These are phyloP conservation scores for Carallia pectinifolia DNA, from an alignment of 345 rosid species.

Conservation along the genomic window DNA sequence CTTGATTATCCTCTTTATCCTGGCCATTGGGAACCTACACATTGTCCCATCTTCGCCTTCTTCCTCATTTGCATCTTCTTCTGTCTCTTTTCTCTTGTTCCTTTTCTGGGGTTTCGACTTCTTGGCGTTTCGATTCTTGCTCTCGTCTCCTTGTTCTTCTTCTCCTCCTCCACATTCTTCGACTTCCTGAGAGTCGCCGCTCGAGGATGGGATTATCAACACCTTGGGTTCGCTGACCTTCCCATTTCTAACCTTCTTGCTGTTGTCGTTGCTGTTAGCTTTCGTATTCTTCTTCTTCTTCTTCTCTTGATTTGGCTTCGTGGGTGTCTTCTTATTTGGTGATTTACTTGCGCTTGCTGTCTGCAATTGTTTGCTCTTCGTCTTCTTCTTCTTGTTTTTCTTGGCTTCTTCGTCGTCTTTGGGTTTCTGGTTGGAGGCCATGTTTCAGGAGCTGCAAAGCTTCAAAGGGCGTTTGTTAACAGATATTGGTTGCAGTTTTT, in stretches of 20 bases:
- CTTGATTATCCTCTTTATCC: slow-evolving; percentile 68
- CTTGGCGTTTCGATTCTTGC: too few relatives aligned
- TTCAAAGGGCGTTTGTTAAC: background rate
- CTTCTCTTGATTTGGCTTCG: background rate
- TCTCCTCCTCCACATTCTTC: slow-evolving; percentile 9
- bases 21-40: too few relatives aligned
- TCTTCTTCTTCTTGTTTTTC: background rate
- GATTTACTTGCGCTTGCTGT: too few relatives aligned
- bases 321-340: background rate
- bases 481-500: too few relatives aligned
- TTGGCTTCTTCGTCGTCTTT: slow-evolving; percentile 3
- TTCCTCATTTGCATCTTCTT: background rate
- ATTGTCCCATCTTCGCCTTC: slow-evolving; percentile 38
- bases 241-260: background rate
- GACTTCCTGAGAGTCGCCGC: slow-evolving; percentile 13
- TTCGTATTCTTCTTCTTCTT: background rate
- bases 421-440: slow-evolving; percentile 22
- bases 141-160: too few relatives aligned
- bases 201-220: background rate
- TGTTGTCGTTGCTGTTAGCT: background rate
- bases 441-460: background rate
- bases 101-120: background rate
- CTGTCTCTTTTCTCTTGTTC: slow-evolving; percentile 12
- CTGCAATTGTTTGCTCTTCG: too few relatives aligned
- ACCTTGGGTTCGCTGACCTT: background rate